phyloP scores from a whole-genome alignment of 106 monocot species.

The Phalaenopsis aphrodite region DNA sequence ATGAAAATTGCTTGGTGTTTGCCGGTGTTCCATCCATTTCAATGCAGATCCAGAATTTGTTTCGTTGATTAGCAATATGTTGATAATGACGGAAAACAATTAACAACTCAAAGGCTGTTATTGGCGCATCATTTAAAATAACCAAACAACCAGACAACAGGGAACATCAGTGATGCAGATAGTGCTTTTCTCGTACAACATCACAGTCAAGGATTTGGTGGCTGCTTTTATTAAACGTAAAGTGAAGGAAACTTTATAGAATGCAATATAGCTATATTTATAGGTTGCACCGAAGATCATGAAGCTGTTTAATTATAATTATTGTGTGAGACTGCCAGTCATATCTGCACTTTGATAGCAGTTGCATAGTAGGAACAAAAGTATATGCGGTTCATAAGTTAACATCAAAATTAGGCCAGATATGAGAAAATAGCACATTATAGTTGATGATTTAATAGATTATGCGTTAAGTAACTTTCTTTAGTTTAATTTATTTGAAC shows the following conservation, averaged over 20 bases:
- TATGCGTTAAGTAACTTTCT: not conserved
- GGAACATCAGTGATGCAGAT: not conserved
- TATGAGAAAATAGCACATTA: not conserved
- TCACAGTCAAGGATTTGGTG: not conserved
- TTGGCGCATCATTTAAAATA: not conserved
- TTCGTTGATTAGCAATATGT: not conserved
- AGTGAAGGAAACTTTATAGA: not conserved
- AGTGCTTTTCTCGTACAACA: not conserved
- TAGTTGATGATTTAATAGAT: not conserved
- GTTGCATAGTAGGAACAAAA: not conserved
- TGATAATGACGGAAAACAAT: not conserved
- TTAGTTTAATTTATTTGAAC: not conserved
- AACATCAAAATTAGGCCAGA: not conserved
- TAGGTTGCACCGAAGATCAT: too few relatives aligned
- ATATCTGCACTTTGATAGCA: not conserved
- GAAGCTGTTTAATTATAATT: too few relatives aligned
- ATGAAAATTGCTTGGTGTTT: not conserved
- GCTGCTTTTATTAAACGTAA: not conserved
- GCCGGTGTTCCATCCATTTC: not conserved
- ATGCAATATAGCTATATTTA: not conserved
- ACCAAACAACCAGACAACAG: not conserved
- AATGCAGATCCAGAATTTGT: not conserved
- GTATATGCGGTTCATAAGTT: not conserved
- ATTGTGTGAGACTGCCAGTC: too few relatives aligned
- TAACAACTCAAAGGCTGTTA: not conserved